Evolutionary conservation across 768 basidiomycete species (phyloP), one percentile per base, ranked within the genome.

Genomic region (Lactifluus subvellereus): DNA sequence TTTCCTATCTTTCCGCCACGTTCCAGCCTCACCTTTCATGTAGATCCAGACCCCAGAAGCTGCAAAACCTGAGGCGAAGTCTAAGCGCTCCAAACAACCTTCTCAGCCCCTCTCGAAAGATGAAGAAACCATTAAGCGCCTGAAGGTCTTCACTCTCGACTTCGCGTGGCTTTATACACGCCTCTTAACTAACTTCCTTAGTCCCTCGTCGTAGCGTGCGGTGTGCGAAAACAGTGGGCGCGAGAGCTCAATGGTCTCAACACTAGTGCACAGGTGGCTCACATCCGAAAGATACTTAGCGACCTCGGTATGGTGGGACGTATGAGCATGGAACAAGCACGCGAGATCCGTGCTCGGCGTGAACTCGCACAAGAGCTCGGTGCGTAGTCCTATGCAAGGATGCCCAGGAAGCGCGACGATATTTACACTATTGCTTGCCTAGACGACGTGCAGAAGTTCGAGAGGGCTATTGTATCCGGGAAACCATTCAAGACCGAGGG

Each of bases 261-360:
- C 48, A 77, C 75, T 0, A 78, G 77, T 2, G 80, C 84, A 53
- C 89, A 92, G 69, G 86, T 91, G 37, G 75, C 75, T 55, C 84
- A 81, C 45, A 77, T 93, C 38, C 84, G 82, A 60, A 76, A 80
- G 61, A 85, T 88, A 13, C 77, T 94, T 8, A 70, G 76, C 30
- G 87, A 86, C 4, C 78, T 94, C 35, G 92, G 92, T 1, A 95
- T 94, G 91, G 82, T 77, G 0, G 89, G 89, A 1, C 81, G 87
- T 27, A 77, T 86, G 69, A 93, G 84, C 64, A 68, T 91, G 69
- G 91, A 91, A 57, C 88, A 94, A 74, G 94, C 93, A 4, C 89
- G 83, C 68, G 75, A 77, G 3, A 88, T 95, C 68, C 87, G 80
- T 64, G 82, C 78, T 72, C 82, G 82, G 69, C 78, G 91, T 50